Evolutionary conservation across 805 yeast species (phyloP).

Genomic region (Ogataea minuta): DNA sequence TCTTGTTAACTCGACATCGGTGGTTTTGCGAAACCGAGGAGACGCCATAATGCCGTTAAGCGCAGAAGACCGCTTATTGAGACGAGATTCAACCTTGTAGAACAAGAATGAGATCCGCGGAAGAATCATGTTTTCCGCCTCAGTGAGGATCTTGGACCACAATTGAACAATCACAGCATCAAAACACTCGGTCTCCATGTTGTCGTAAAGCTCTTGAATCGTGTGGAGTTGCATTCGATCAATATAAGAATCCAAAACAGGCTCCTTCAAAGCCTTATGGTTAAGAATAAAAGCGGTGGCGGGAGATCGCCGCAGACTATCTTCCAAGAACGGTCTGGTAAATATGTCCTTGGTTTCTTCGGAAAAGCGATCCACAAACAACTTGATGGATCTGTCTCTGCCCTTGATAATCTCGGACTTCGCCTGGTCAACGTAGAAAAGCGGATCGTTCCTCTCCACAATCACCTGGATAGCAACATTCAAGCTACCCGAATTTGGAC

Average conservation of each 20-base stretch:
- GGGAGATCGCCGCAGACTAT: conserved; percentile 24
- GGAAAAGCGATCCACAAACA: conserved; percentile 72
- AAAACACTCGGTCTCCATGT: conserved; percentile 32
- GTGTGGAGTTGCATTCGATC: conserved; percentile 25
- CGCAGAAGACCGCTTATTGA: conserved; percentile 18
- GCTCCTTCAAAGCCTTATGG: conserved; percentile 25
- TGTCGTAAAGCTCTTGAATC: conserved; percentile 28
- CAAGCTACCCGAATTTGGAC: conserved; percentile 52
- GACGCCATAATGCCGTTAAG: conserved; percentile 11
- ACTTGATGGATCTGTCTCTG: conserved; percentile 62
- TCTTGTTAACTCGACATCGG: conserved; percentile 26
- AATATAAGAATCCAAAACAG: conserved; percentile 23
- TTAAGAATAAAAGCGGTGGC: conserved; percentile 19
- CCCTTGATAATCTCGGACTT: conserved; percentile 62
- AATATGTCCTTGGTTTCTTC: conserved; percentile 52
- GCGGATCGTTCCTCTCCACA: conserved; percentile 74
- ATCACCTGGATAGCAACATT: conserved; percentile 71
- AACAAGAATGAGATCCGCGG: conserved; percentile 59
- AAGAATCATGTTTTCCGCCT: conserved; percentile 68
- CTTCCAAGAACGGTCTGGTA: conserved; percentile 30
- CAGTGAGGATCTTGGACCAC: conserved; percentile 70
- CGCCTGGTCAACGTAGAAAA: conserved; percentile 77
- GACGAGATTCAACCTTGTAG: conserved; percentile 28
- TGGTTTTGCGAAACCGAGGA: conserved; percentile 18
- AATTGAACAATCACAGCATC: conserved; percentile 44